Percentiles rank a stretch among this genome's conserved stretches.
phyloP scores from a whole-genome alignment of 2,329 filamentous ascomycete genomes.

The Talaromyces amestolkiae region DNA sequence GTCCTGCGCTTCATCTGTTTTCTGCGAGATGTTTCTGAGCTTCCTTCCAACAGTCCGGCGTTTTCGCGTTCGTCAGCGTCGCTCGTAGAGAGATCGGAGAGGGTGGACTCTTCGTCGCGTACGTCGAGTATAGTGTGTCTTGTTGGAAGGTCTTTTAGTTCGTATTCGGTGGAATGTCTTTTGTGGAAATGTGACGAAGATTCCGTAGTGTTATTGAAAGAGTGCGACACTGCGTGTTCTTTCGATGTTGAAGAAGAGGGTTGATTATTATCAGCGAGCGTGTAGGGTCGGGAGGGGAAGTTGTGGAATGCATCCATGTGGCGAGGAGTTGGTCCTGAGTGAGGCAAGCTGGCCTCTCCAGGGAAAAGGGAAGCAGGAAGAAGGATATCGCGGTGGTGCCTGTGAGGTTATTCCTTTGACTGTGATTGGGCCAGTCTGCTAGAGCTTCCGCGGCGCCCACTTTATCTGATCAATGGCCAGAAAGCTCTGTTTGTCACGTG shows the following conservation, averaged over 20 bases:
- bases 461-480: neutral
- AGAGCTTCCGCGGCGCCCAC: neutral
- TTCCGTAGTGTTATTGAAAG: slow-evolving; percentile 20
- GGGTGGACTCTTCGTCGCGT: neutral
- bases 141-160: neutral
- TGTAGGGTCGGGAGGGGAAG: slow-evolving; percentile 13
- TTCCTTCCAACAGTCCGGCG: slow-evolving; percentile 15
- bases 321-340: slow-evolving; percentile 16
- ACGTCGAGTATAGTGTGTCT: slow-evolving; percentile 9
- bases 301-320: slow-evolving; percentile 20
- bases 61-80: slow-evolving; percentile 23
- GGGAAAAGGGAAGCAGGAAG: slow-evolving; percentile 4
- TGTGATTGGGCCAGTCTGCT: slow-evolving; percentile 2
- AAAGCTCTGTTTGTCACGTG: neutral
- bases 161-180: slow-evolving; percentile 13
- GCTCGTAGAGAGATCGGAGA: slow-evolving; percentile 6
- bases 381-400: slow-evolving; percentile 6
- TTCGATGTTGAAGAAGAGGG: neutral
- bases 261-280: slow-evolving; percentile 13
- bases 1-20: slow-evolving; percentile 40
- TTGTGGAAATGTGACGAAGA: slow-evolving; percentile 15
- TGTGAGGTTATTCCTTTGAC: slow-evolving; percentile 10
- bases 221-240: slow-evolving; percentile 9
- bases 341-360: slow-evolving; percentile 29
- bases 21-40: slow-evolving; percentile 3